Evolutionary conservation across 2,329 filamentous ascomycete genomes (phyloP).

Genomic region (Fusarium subglutinans): DNA sequence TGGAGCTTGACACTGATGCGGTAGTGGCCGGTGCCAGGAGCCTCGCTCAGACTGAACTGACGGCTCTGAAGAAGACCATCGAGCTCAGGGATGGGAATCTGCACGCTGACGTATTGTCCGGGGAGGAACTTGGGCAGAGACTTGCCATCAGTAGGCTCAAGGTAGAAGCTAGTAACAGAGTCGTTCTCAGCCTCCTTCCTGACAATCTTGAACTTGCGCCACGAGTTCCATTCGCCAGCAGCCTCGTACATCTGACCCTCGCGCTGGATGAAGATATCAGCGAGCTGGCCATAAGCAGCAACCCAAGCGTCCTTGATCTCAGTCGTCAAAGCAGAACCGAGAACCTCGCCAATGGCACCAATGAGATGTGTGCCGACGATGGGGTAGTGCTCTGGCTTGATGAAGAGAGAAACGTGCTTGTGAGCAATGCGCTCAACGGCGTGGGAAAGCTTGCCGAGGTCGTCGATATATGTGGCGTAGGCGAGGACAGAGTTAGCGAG

Average conservation of each 20-base stretch:
- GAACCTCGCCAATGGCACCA: conserved; percentile 71
- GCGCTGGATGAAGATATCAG: conserved; percentile 73
- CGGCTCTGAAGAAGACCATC: conserved; percentile 71
- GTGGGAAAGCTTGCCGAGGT: conserved; percentile 67
- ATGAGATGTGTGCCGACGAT: conserved; percentile 76
- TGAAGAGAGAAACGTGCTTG: conserved; percentile 78
- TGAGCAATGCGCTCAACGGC: conserved; percentile 75
- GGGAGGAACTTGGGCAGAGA: conserved; percentile 70
- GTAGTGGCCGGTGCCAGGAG: conserved; percentile 66
- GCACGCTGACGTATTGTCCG: conserved; percentile 78
- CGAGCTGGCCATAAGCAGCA: conserved; percentile 75
- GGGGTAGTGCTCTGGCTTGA: conserved; percentile 74
- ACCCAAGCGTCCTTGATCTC: conserved; percentile 77
- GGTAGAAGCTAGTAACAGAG: conserved; percentile 74
- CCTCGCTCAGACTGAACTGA: conserved; percentile 79
- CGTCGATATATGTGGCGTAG: conserved; percentile 78
- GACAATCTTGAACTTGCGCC: conserved; percentile 64
- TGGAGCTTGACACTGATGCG: conserved; percentile 80
- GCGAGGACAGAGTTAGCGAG: conserved; percentile 75
- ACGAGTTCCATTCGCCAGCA: conserved; percentile 55
- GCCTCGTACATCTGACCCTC: conserved; percentile 70
- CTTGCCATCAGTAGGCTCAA: conserved; percentile 67
- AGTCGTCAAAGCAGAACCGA: conserved; percentile 73
- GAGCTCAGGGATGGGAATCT: conserved; percentile 67
- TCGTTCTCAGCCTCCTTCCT: conserved; percentile 69